Evolutionary conservation across 1,284 basidiomycete species (phyloP).

Genomic region (Ustilago vetiveriae): DNA sequence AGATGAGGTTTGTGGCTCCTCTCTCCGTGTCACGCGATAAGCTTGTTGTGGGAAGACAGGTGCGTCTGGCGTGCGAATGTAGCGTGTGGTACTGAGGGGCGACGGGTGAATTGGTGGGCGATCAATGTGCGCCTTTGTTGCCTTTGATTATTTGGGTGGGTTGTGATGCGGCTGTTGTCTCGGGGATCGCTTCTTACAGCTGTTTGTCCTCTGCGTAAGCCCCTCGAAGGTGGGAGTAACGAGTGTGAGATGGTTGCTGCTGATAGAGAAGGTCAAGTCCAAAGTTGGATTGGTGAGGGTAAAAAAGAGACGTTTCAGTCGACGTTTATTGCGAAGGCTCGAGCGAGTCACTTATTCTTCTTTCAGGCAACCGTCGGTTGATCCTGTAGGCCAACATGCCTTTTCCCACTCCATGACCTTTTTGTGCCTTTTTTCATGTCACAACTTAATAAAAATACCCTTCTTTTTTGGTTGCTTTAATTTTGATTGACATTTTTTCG

Average conservation of each 20-base stretch:
- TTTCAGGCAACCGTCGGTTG: too few relatives aligned
- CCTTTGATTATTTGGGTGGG: neutral
- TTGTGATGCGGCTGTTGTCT: neutral
- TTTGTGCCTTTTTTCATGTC: too few relatives aligned
- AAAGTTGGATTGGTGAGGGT: neutral
- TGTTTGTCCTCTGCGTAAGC: neutral
- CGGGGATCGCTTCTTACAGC: neutral
- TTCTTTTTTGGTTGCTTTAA: too few relatives aligned
- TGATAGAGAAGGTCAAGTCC: neutral
- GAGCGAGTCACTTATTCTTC: neutral
- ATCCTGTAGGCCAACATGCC: too few relatives aligned
- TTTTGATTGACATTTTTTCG: too few relatives aligned
- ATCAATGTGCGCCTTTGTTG: neutral
- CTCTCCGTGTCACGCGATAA: neutral
- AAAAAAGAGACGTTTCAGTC: too few relatives aligned
- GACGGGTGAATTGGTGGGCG: neutral
- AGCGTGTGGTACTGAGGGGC: neutral
- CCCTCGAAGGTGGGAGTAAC: neutral
- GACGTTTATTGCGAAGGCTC: neutral
- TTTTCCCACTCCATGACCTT: too few relatives aligned
- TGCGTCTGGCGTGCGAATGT: neutral
- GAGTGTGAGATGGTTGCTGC: neutral
- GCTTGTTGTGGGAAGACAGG: constrained; percentile 2
- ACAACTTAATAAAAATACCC: neutral
- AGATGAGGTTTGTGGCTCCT: neutral